phyloP scores from a whole-genome alignment of 441 rosid species.

The Mallotus repandus region DNA sequence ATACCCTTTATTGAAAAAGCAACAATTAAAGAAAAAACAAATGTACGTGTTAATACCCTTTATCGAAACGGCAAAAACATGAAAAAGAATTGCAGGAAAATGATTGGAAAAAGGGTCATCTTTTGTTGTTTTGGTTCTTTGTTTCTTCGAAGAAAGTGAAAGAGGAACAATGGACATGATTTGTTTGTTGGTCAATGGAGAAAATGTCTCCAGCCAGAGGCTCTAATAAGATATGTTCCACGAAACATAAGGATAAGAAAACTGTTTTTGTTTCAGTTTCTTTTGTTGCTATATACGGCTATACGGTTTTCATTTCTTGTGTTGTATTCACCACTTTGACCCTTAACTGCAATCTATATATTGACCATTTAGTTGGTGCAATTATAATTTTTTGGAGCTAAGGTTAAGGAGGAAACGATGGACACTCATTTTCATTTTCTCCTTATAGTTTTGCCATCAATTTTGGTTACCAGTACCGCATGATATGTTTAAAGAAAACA shows the following conservation, averaged over 20 bases:
- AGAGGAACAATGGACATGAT: slow-evolving; percentile 16
- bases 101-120: neutral
- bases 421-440: too few species aligned
- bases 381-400: neutral
- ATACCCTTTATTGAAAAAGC: neutral
- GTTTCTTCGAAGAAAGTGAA: slow-evolving; percentile 16
- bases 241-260: slow-evolving; percentile 26
- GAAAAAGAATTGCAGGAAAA: neutral
- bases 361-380: neutral
- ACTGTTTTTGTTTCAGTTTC: slow-evolving; percentile 6
- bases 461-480: too few species aligned
- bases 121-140: neutral
- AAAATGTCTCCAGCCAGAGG: slow-evolving; percentile 39
- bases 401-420: too few species aligned
- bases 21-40: neutral
- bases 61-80: neutral
- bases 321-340: neutral
- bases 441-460: too few species aligned
- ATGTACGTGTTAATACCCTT: too few species aligned
- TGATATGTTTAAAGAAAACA: too few species aligned
- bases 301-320: too few species aligned
- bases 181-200: slow-evolving; percentile 24
- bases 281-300: too few species aligned
- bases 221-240: slow-evolving; percentile 21
- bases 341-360: neutral